These are phyloP conservation scores for Rugonectria rugulosa DNA, from an alignment of 2,329 filamentous ascomycete genomes.

Conservation along the genomic window DNA sequence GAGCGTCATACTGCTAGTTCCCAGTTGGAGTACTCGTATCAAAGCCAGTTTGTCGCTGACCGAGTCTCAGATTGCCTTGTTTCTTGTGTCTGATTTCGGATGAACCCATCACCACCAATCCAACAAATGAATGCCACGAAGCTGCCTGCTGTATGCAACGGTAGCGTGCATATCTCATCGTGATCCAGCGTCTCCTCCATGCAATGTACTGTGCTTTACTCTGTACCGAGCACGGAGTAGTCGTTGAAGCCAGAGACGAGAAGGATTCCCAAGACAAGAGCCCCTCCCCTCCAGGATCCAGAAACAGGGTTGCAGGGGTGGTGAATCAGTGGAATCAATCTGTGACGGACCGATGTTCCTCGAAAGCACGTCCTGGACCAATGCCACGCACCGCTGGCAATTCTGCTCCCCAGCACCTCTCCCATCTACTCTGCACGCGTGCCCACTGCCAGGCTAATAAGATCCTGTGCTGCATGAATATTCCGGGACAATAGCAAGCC, in stretches of 20 bases:
- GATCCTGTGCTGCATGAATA: slow-evolving; percentile 13
- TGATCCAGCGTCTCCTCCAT: slow-evolving; percentile 9
- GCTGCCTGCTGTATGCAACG: background rate
- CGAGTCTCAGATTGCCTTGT: background rate
- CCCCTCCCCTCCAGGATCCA: slow-evolving; percentile 1
- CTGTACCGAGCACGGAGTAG: too few species aligned
- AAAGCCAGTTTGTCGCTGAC: background rate
- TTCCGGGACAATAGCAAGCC: background rate
- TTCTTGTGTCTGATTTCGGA: background rate
- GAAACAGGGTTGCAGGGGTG: background rate
- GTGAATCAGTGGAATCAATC: too few species aligned
- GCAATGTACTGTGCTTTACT: background rate
- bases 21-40: too few species aligned
- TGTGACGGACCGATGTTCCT: slow-evolving; percentile 35
- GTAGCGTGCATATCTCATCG: slow-evolving; percentile 6
- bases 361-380: slow-evolving; percentile 15
- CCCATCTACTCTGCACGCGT: slow-evolving; percentile 13
- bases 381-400: slow-evolving; percentile 13
- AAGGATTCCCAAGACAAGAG: background rate
- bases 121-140: slow-evolving; percentile 5
- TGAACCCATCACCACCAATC: slow-evolving; percentile 2
- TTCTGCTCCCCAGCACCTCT: slow-evolving; percentile 3
- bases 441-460: slow-evolving; percentile 7
- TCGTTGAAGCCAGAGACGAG: slow-evolving; percentile 1
- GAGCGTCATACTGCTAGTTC: too few species aligned